These are phyloP conservation scores for Ceratopteris richardii DNA, from an alignment of 75 land plant genomes.

Conservation along the genomic window DNA sequence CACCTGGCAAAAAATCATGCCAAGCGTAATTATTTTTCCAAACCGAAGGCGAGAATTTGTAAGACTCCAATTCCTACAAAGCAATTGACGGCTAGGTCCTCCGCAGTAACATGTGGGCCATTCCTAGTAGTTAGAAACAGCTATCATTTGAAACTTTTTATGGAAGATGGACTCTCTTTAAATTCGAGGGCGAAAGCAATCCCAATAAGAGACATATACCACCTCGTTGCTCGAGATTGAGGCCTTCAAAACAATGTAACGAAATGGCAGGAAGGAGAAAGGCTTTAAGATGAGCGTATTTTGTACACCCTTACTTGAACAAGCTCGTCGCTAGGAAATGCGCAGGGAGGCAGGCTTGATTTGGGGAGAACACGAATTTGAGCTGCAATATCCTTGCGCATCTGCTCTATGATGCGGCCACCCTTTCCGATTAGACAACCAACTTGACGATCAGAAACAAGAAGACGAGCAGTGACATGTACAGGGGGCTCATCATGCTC, in stretches of 20 bases:
- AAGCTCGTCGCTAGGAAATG: too few relatives aligned
- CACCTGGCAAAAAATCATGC: too few relatives aligned
- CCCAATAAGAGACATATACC: not conserved
- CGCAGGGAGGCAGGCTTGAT: constrained; percentile 48
- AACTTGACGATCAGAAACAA: constrained; percentile 40
- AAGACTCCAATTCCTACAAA: not conserved
- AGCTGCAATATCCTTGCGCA: constrained; percentile 42
- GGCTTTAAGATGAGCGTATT: too few relatives aligned
- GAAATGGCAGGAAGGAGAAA: not conserved
- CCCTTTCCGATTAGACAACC: constrained; percentile 59
- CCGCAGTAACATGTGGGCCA: too few relatives aligned
- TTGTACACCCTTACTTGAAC: constrained; percentile 37
- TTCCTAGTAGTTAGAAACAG: too few relatives aligned
- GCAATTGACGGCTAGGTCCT: not conserved
- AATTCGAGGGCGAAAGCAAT: not conserved
- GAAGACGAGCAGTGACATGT: constrained; percentile 41
- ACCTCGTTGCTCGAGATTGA: not conserved
- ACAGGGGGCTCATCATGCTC: constrained; percentile 22
- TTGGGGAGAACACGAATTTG: constrained; percentile 32
- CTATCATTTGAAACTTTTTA: too few relatives aligned
- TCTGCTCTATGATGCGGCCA: constrained; percentile 50
- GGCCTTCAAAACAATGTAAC: not conserved
- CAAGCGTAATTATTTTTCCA: too few relatives aligned
- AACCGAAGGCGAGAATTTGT: too few relatives aligned
- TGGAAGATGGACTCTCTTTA: not conserved